Evolutionary conservation across 192 early-diverging fungal species (phyloP), one percentile per base, ranked within the genome.

Genomic region (Thamnidium elegans): DNA sequence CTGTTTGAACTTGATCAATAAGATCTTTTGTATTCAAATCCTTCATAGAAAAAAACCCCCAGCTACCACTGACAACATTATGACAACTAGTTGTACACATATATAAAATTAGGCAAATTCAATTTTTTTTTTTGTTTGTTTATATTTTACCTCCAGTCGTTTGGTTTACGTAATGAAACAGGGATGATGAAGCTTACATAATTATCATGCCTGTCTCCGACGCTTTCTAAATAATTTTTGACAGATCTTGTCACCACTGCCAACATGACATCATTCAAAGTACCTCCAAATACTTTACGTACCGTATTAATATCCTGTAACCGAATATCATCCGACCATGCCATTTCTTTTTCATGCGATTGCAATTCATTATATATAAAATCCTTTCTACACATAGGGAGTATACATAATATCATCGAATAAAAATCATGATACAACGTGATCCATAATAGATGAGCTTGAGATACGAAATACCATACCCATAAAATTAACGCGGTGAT

Each of bases 181-280:
- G 73, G 73, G 32, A 75, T 71, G 47, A 75, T 53, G 17, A 75
- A 8, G 31, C 54, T 52, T 17, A 60, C 42, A 23, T 70, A 55
- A 9, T 63, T 44, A 51, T 70, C 64, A 52, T 62, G 44, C 14
- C 63, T 51, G 7, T 31, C 53, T 14, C 36, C n/a, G 11, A 42
- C 32, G 45, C 66, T 52, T 34, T 69, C 51, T 7, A 75, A 42
- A 44, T 75, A 70, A 19, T 39, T 7, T n/a, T 59, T 48, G 44
- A 75, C 47, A 30, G 36, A 48, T 7, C 68, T 46, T 30, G 60
- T 58, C 17, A 70, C 44, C 1, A 67, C 68, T 0, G 55, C 54
- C 30, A 70, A 26, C 73, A 75, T 75, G 21, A 75, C 56, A 58
- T 75, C 73, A 26, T 75, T 75, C 60, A 75, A 47, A 9, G 64